Evolutionary conservation across 2,329 filamentous ascomycete species (phyloP).

Genomic region (Epichloe coenophiala): DNA sequence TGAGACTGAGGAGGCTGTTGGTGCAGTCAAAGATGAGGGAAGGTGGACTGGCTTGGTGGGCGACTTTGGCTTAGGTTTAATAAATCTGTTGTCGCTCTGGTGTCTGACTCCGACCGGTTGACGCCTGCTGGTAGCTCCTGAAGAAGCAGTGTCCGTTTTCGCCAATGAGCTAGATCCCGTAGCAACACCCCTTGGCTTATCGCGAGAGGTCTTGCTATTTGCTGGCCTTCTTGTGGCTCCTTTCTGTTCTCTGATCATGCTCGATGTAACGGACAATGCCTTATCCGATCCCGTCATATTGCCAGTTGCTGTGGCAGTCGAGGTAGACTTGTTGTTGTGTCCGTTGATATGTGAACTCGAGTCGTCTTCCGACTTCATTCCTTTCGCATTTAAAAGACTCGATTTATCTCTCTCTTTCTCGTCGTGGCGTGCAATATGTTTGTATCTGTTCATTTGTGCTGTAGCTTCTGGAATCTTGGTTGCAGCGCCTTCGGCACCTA

Average conservation of each 20-base stretch:
- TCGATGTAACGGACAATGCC: not conserved
- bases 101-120: conserved; percentile 27
- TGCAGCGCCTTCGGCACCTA: not conserved
- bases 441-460: not conserved
- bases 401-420: not conserved
- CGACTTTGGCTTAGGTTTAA: conserved; percentile 51
- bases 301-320: not conserved
- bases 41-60: conserved; percentile 55
- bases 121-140: conserved; percentile 28
- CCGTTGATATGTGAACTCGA: not conserved
- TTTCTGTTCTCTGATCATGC: not conserved
- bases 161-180: not conserved
- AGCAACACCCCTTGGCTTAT: conserved; percentile 6
- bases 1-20: conserved; percentile 55
- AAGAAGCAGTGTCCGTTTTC: conserved; percentile 17
- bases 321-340: not conserved
- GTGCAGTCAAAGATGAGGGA: conserved; percentile 53
- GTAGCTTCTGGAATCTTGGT: not conserved
- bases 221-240: not conserved
- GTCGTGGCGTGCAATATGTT: not conserved
- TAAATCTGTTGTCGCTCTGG: conserved; percentile 27
- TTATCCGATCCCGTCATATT: not conserved
- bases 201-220: not conserved
- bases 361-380: not conserved
- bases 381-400: not conserved